Evolutionary conservation across 1,284 basidiomycete species (phyloP).

Genomic region (Fomitopsis pinicola): DNA sequence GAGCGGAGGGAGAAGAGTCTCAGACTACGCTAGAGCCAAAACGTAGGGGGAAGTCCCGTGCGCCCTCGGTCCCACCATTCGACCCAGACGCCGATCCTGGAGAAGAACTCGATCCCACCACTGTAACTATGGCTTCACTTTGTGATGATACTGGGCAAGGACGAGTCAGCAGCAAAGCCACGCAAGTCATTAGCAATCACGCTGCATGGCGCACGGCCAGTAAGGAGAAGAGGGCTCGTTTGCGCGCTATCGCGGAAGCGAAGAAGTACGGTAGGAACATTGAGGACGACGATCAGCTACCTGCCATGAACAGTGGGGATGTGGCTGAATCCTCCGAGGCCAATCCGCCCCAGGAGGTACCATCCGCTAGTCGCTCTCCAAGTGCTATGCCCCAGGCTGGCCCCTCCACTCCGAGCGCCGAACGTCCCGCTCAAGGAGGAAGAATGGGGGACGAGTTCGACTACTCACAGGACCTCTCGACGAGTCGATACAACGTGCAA

Average conservation of each 20-base stretch:
- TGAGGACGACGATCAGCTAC: slow-evolving; percentile 39
- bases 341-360: background rate
- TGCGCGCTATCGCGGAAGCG: slow-evolving; percentile 59
- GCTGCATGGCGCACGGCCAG: slow-evolving; percentile 62
- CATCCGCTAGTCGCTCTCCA: slow-evolving; percentile 13
- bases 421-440: slow-evolving; percentile 7
- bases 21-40: slow-evolving; percentile 1
- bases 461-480: slow-evolving; percentile 56
- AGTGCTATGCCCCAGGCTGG: slow-evolving; percentile 7
- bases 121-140: slow-evolving; percentile 71
- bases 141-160: slow-evolving; percentile 73
- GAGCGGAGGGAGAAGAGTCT: slow-evolving; percentile 8
- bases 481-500: slow-evolving; percentile 75
- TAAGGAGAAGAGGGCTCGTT: slow-evolving; percentile 56
- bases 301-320: background rate
- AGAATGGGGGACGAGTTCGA: slow-evolving; percentile 50
- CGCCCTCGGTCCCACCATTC: slow-evolving; percentile 46
- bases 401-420: background rate
- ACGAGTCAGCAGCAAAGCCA: slow-evolving; percentile 67
- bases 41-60: slow-evolving; percentile 17
- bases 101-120: slow-evolving; percentile 72
- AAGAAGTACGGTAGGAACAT: slow-evolving; percentile 63
- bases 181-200: slow-evolving; percentile 64
- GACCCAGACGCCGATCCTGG: slow-evolving; percentile 60
- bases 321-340: background rate